Evolutionary conservation across 2,329 filamentous ascomycete genomes (phyloP).

Genomic region (Uncinocarpus reesii): DNA sequence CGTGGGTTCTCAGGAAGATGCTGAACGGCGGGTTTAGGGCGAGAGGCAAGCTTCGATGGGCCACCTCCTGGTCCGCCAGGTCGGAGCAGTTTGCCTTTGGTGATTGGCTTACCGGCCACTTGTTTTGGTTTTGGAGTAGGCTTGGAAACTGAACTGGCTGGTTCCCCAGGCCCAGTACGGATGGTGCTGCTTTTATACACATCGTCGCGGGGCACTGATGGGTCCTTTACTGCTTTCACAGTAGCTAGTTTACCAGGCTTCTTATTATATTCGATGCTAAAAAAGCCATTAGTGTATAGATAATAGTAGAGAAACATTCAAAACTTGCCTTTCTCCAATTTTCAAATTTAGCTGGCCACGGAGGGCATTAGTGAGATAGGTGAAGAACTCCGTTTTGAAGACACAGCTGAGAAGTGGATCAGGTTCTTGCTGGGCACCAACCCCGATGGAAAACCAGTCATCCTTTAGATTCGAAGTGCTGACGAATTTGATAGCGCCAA

Average conservation of each 20-base stretch:
- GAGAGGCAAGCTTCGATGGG: slow-evolving; percentile 58
- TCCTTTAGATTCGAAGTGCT: slow-evolving; percentile 72
- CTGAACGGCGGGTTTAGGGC: slow-evolving; percentile 27
- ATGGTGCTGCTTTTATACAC: slow-evolving; percentile 89
- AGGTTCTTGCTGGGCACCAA: slow-evolving; percentile 80
- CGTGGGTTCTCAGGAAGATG: slow-evolving; percentile 17
- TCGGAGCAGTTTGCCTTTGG: slow-evolving; percentile 81
- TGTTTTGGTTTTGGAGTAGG: slow-evolving; percentile 82
- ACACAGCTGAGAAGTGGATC: slow-evolving; percentile 90
- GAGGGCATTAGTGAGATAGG: slow-evolving; percentile 72
- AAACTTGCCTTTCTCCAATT: slow-evolving; percentile 56
- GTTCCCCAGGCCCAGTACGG: slow-evolving; percentile 75
- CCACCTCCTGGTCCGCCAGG: slow-evolving; percentile 76
- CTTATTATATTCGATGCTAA: slow-evolving; percentile 82
- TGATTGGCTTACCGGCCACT: slow-evolving; percentile 79
- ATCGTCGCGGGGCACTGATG: slow-evolving; percentile 60
- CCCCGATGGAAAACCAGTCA: slow-evolving; percentile 91
- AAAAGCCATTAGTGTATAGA: slow-evolving; percentile 15
- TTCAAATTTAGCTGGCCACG: slow-evolving; percentile 71
- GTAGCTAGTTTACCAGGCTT: slow-evolving; percentile 86
- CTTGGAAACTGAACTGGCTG: slow-evolving; percentile 68
- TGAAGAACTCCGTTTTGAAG: slow-evolving; percentile 95
- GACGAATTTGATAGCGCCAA: slow-evolving; percentile 83
- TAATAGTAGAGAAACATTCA: not conserved
- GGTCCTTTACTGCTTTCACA: slow-evolving; percentile 86